Evolutionary conservation across 1,139 yeast species (phyloP), one percentile per base, ranked within the genome.

Genomic region (Kodamaea derodonti): DNA sequence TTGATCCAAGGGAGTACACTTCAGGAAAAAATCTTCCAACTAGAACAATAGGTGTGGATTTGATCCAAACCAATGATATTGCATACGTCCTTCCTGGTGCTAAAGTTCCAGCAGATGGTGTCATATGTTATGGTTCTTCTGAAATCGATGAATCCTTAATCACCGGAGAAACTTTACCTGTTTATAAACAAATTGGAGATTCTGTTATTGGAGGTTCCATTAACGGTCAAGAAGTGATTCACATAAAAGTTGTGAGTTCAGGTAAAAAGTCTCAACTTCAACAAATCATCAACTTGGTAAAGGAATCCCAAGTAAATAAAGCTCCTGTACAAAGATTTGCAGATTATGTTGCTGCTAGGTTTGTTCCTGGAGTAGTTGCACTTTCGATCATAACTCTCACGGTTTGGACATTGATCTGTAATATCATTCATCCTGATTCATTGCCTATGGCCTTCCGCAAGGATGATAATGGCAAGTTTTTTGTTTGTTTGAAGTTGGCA

Each of bases 301-400:
- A 82, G 52, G 85, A 86, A 36, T 95, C 98, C 0, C 98, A 94
- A 57, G 72, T 87, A 25, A 72, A 80, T 25, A 81, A 82, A 47
- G 95, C 97, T 1, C 96, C 97, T 1, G 85, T 90, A 24, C 98
- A 92, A 60, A 69, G 90, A 33, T 84, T 73, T 52, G 95, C 96
- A 1, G 99, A 92, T 56, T 72, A 69, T 36, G 66, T 90, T 34
- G 95, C 97, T 0, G 80, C 95, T 0, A 72, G 77, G 36, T 94
- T 94, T 61, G 97, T 94, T 24, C 95, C 95, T 0, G 56, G 70
- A 1, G 84, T 94, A 12, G 51, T 94, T 20, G 14, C 61, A 0
- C 62, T 94, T 12, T 73, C 95, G 0, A 29, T 75, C 2, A 12
- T 72, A 1, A 90, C 98, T 0, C 82, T 92, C 45, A 25, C 66